Conservation (phyloP, 139 green algal species). For the Penium margaritaceum region DNA sequence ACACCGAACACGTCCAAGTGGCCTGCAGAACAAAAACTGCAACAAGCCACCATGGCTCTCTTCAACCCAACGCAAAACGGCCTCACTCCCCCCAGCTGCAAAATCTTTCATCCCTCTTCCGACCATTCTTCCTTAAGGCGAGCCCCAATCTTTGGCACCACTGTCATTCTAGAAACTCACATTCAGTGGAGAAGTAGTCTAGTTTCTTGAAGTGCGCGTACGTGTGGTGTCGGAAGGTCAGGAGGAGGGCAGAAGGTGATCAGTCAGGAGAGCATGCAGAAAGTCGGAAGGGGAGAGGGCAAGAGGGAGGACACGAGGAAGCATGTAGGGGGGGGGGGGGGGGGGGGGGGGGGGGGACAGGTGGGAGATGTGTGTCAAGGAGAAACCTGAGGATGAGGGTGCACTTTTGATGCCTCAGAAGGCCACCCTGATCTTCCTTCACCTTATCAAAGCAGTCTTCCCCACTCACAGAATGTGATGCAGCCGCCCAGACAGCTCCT, state of each 20-base stretch:
- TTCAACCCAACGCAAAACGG: too few species aligned
- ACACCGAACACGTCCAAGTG: too few species aligned
- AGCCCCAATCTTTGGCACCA: too few species aligned
- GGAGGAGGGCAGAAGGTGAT: neutral
- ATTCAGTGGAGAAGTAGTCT: slow-evolving; percentile 96
- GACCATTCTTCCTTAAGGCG: too few species aligned
- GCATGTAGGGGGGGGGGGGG: neutral
- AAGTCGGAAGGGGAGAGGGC: neutral
- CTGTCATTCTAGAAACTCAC: too few species aligned
- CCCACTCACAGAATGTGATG: too few species aligned
- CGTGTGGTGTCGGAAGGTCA: slow-evolving; percentile 30
- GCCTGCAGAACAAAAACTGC: neutral
- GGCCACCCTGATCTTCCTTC: too few species aligned
- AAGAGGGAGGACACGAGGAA: neutral
- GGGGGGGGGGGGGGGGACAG: neutral
- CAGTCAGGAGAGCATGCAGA: neutral
- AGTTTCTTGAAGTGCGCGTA: slow-evolving; percentile 97
- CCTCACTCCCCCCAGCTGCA: neutral
- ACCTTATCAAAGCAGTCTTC: too few species aligned
- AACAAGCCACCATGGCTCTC: neutral
- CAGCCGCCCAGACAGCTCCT: too few species aligned
- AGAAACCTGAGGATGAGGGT: neutral
- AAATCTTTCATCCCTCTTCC: too few species aligned
- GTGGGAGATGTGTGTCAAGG: neutral
- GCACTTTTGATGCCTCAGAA: neutral